Evolutionary conservation across 2,329 filamentous ascomycete species (phyloP).

Genomic region (Neonectria magnoliae): DNA sequence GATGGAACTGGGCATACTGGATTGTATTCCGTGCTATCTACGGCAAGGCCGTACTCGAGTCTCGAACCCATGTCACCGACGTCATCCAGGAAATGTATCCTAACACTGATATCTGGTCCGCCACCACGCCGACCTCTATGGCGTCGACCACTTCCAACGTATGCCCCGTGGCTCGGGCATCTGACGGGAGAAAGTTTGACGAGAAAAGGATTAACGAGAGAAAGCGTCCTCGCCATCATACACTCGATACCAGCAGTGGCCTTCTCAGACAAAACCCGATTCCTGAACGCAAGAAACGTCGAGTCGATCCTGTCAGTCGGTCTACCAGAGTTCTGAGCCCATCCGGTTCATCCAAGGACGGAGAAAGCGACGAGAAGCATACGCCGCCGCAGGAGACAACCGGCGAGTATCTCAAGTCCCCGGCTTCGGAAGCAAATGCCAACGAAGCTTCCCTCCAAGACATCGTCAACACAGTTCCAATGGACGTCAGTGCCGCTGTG

Average conservation of each 20-base stretch:
- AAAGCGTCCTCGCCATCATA: not conserved
- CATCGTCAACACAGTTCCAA: not conserved
- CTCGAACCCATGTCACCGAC: not conserved
- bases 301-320: not conserved
- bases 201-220: slow-evolving; percentile 1
- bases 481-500: not conserved
- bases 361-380: no score
- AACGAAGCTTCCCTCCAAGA: not conserved
- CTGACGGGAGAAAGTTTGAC: not conserved
- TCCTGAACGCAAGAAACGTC: not conserved
- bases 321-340: not conserved
- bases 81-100: slow-evolving; percentile 2
- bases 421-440: not conserved
- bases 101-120: slow-evolving; percentile 15
- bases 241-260: not conserved
- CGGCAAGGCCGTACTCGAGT: not conserved
- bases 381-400: not conserved
- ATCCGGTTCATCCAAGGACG: not conserved
- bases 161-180: not conserved
- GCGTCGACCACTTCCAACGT: not conserved
- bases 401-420: not conserved
- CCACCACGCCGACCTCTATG: not conserved
- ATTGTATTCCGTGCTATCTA: slow-evolving; percentile 17
- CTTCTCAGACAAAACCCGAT: not conserved
- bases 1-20: slow-evolving; percentile 24